Percentiles rank a stretch among this genome's conserved stretches.
Evolutionary conservation across 352 stramenopile genomes (phyloP).

Genomic region (Phytophthora syringae): DNA sequence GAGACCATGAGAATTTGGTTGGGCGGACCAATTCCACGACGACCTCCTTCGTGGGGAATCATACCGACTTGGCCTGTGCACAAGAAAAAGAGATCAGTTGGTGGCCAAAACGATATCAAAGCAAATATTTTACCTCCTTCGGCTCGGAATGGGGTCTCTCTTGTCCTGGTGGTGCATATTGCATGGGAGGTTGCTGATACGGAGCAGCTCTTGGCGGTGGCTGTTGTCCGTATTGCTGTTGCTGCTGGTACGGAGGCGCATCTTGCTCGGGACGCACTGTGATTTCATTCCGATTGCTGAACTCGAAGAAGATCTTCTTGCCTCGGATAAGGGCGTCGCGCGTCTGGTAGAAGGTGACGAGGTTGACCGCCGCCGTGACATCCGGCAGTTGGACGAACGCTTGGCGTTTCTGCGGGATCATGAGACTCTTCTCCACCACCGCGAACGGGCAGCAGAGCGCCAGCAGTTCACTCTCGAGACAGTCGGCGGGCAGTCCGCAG

Average conservation of each 20-base stretch:
- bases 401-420: slow-evolving; percentile 79
- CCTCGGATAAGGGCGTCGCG: slow-evolving; percentile 77
- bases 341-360: slow-evolving; percentile 82
- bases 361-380: slow-evolving; percentile 62
- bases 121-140: slow-evolving; percentile 24
- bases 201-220: slow-evolving; percentile 12
- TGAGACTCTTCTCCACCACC: slow-evolving; percentile 78
- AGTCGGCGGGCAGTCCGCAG: slow-evolving; percentile 75
- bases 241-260: slow-evolving; percentile 39
- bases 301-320: slow-evolving; percentile 85
- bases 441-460: slow-evolving; percentile 84
- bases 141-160: slow-evolving; percentile 16
- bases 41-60: slow-evolving; percentile 26
- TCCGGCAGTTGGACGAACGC: slow-evolving; percentile 85
- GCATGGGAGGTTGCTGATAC: slow-evolving; percentile 34
- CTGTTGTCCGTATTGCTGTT: slow-evolving; percentile 29
- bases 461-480: slow-evolving; percentile 83
- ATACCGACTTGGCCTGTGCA: slow-evolving; percentile 28
- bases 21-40: slow-evolving; percentile 45
- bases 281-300: slow-evolving; percentile 73
- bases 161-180: slow-evolving; percentile 27
- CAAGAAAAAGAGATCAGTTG: slow-evolving; percentile 1
- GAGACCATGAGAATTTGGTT: slow-evolving; percentile 85
- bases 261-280: slow-evolving; percentile 42
- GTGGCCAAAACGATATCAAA: not conserved